Conservation (phyloP, 768 basidiomycete species). For the Gloeophyllum trabeum region DNA sequence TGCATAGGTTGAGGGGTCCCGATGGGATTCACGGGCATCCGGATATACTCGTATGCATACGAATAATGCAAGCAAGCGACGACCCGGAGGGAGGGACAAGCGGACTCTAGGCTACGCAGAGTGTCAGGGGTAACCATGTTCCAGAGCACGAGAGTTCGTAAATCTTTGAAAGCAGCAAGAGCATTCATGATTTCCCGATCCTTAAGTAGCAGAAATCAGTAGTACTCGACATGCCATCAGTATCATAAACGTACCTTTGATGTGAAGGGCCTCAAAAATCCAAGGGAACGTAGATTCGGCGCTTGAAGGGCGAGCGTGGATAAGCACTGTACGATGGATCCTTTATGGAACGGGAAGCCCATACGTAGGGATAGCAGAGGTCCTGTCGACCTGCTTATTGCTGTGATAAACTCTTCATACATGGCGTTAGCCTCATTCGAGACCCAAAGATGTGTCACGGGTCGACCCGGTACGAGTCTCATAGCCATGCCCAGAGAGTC, state of each 20-base stretch:
- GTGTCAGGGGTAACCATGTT: constrained; percentile 9
- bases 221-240: not conserved
- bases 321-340: constrained; percentile 2
- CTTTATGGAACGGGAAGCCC: constrained; percentile 7
- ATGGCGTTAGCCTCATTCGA: not conserved
- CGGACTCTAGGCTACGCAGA: constrained; percentile 6
- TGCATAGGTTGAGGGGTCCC: constrained; percentile 8
- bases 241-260: constrained; percentile 3
- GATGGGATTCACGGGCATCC: constrained; percentile 10
- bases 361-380: constrained; percentile 8
- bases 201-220: constrained; percentile 1
- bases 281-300: constrained; percentile 9
- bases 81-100: constrained; percentile 8
- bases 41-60: constrained; percentile 11
- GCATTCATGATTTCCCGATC: constrained; percentile 7
- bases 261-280: constrained; percentile 8
- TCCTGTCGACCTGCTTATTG: not conserved
- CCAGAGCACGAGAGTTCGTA: constrained; percentile 8
- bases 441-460: constrained; percentile 11
- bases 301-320: constrained; percentile 4
- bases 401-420: not conserved
- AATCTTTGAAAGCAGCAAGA: constrained; percentile 9
- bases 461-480: constrained; percentile 4
- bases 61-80: constrained; percentile 12
- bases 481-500: constrained; percentile 7